Base-by-base conservation (phyloP, 805 yeast species). In the Candida boleticola region DNA sequence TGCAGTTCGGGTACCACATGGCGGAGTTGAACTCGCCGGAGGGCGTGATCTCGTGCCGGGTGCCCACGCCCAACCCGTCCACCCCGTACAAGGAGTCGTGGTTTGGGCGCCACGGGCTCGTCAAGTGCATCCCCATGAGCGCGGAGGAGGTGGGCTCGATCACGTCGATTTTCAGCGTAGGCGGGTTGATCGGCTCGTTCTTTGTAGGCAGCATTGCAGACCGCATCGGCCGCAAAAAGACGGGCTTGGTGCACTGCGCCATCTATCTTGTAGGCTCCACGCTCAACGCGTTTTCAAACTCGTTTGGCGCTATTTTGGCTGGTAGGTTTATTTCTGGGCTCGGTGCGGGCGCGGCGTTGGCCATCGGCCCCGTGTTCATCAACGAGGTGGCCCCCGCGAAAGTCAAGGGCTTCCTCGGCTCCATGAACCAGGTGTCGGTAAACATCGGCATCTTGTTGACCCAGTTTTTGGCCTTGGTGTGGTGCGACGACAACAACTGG, bases 1-100 rank as follows among this genome's bases (percentile, higher is more conserved):
- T 90, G 10, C 97, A 89, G 61, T 93, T 84, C 61, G 99, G 99
- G 1, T 89, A 86, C 60, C 98, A 93, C 60, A 83, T 92, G 84
- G 84, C 97, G 1, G 97, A 90, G 60, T 73, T 92, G 58, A 92
- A 92, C 64, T 95, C 97, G 5, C 97, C 97, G 0, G 85, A 85
- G 43, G 74, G 76, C 11, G 76, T 79, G 25, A 70, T 89, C 37
- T 75, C 86, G 9, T 88, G 96, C 55, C 61, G 55, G 19, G 47
- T 43, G 3, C 45, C 57, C 4, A 51, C 47, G 5, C 73, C 74
- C 1, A 69, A 65, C 5, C 35, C 35, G 19, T 22, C 22, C 4
- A 29, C 52, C 9, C 64, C 66, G 1, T 75, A 65, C 45, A 49
- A 44, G 3, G 57, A 61, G 3, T 61, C 74, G 2, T 67, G 67